A percentile compares a stretch with the other conserved stretches of the same genome.
These are phyloP conservation scores for Solanum bukasovii DNA, from an alignment of 257 asterid genomes.

Conservation along the genomic window DNA sequence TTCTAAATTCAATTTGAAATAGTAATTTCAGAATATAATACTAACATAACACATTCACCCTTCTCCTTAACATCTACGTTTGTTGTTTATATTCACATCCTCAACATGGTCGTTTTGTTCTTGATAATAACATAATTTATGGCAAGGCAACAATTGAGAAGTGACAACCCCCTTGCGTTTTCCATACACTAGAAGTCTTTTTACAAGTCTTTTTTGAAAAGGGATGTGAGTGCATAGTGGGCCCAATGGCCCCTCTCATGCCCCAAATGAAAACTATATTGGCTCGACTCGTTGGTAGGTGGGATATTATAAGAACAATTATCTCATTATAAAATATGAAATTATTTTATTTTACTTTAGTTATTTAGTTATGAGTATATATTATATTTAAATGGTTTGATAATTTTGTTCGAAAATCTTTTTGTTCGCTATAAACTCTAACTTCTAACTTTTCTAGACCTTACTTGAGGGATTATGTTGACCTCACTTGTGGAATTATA, in stretches of 20 bases:
- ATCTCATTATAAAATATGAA: not conserved
- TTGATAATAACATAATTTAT: not conserved
- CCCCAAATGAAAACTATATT: not conserved
- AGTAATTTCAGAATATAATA: no score
- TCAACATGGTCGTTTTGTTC: not conserved
- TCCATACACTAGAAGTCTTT: not conserved
- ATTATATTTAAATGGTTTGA: no score
- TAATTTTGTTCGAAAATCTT: no score
- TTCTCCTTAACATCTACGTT: not conserved
- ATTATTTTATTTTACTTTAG: not conserved
- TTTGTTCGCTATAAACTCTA: no score
- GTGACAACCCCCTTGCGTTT: not conserved
- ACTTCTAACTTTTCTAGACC: no score
- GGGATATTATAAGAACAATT: not conserved
- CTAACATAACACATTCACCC: not conserved
- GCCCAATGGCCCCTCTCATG: not conserved
- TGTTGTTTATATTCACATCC: not conserved
- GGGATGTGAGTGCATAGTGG: not conserved
- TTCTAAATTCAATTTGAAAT: no score
- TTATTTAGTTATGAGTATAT: not conserved
- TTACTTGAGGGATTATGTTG: no score
- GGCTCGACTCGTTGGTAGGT: not conserved
- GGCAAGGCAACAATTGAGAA: not conserved
- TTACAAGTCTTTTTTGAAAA: not conserved
- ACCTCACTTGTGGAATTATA: no score